A percentile compares a stretch with the other conserved stretches of the same genome.
Conservation (phyloP, 176 grass and related monocot species). For the Otatea glauca region DNA sequence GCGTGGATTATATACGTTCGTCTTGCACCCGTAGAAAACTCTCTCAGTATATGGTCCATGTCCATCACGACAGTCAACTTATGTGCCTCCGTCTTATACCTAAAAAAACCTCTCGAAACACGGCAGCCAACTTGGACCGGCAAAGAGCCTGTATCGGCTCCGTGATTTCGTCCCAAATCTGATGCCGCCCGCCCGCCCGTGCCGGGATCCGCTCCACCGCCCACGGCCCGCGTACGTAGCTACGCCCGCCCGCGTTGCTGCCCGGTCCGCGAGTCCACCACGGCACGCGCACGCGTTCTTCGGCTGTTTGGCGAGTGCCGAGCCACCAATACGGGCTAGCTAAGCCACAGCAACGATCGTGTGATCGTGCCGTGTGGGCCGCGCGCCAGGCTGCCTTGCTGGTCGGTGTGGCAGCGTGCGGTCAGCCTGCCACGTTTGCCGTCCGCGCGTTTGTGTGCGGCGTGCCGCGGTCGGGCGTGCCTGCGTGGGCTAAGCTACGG, state of each 20-base stretch:
- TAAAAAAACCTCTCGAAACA: too few species aligned
- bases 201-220: neutral
- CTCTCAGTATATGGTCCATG: neutral
- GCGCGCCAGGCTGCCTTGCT: too few species aligned
- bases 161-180: neutral
- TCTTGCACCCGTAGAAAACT: too few species aligned
- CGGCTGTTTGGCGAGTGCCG: neutral
- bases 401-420: too few species aligned
- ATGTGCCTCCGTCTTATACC: too few species aligned
- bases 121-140: neutral
- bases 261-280: neutral
- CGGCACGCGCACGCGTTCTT: neutral
- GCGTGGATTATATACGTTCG: too few species aligned
- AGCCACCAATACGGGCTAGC: neutral
- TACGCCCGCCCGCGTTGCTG: neutral
- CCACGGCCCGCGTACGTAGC: neutral
- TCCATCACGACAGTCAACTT: neutral
- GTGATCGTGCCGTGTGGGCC: neutral
- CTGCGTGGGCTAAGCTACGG: neutral
- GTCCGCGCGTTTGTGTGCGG: neutral
- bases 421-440: neutral
- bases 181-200: neutral
- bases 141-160: neutral
- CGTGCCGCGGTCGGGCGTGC: neutral
- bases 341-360: neutral